Evolutionary conservation across 768 basidiomycete genomes (phyloP).

Genomic region (Panaeolus papilionaceus): DNA sequence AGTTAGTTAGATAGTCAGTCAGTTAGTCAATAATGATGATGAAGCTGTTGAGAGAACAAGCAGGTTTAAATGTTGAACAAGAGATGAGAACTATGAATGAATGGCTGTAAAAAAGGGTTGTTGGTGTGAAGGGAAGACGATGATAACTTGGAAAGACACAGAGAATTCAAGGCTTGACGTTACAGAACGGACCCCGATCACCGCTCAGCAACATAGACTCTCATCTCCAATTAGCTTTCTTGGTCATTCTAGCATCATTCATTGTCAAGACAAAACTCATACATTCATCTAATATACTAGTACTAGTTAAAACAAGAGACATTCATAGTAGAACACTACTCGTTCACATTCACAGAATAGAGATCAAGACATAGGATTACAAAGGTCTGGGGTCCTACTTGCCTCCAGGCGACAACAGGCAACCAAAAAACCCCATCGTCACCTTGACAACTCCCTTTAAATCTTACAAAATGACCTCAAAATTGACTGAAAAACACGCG

Average conservation of each 20-base stretch:
- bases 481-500: background rate
- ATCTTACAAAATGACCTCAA: conserved; percentile 9
- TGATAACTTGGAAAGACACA: background rate
- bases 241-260: background rate
- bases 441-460: background rate
- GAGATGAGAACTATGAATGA: background rate
- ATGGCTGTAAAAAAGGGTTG: background rate
- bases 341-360: background rate
- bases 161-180: background rate
- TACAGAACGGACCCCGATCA: background rate
- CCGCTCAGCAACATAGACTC: background rate
- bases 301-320: background rate
- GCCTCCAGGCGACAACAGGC: background rate
- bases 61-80: background rate
- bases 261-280: background rate
- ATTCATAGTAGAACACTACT: background rate
- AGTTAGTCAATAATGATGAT: conserved; percentile 4
- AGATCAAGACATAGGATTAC: background rate
- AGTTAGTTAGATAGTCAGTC: background rate
- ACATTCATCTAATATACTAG: background rate
- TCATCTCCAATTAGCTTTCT: background rate
- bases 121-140: background rate
- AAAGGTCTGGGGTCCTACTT: background rate
- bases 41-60: background rate
- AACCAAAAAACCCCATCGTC: background rate